phyloP scores from a whole-genome alignment of 768 basidiomycete genomes.

The Tylopilus sp. region DNA sequence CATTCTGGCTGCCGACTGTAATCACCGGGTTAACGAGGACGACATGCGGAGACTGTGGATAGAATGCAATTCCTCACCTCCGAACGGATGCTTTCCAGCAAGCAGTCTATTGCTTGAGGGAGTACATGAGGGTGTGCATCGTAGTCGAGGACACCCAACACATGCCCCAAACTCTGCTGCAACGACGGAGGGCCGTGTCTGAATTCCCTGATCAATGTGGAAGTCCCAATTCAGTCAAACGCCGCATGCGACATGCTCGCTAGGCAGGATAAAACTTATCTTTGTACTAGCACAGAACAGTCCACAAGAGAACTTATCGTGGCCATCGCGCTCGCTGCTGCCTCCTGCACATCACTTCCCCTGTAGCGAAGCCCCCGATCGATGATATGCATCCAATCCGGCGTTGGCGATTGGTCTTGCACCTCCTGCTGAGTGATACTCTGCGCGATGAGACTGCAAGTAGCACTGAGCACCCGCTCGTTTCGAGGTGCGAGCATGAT shows the following conservation, averaged over 20 bases:
- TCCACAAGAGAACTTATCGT: constrained; percentile 67
- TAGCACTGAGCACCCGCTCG: constrained; percentile 66
- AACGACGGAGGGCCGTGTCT: constrained; percentile 45
- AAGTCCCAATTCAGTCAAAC: constrained; percentile 19
- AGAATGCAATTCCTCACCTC: constrained; percentile 39
- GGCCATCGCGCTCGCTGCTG: constrained; percentile 68
- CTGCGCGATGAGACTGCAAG: constrained; percentile 66
- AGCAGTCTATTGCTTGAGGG: constrained; percentile 49
- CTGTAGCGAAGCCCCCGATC: constrained; percentile 72
- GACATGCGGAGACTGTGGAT: constrained; percentile 22
- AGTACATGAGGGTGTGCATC: constrained; percentile 50
- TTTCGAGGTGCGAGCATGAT: constrained; percentile 62
- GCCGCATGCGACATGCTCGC: constrained; percentile 5
- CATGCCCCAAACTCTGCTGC: constrained; percentile 71
- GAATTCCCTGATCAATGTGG: constrained; percentile 67
- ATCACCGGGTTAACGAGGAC: constrained; percentile 17
- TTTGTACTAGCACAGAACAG: constrained; percentile 58
- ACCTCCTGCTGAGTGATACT: constrained; percentile 57
- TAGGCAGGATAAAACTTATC: constrained; percentile 52
- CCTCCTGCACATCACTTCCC: constrained; percentile 62
- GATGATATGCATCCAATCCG: constrained; percentile 66
- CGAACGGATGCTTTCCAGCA: constrained; percentile 57
- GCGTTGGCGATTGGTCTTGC: constrained; percentile 40
- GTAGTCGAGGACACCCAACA: constrained; percentile 71
- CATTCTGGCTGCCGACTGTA: constrained; percentile 34